A percentile compares a stretch with the other conserved stretches of the same genome.
These are phyloP conservation scores for Globisporangium heterothallicum DNA, from an alignment of 352 stramenopile genomes.

Conservation along the genomic window DNA sequence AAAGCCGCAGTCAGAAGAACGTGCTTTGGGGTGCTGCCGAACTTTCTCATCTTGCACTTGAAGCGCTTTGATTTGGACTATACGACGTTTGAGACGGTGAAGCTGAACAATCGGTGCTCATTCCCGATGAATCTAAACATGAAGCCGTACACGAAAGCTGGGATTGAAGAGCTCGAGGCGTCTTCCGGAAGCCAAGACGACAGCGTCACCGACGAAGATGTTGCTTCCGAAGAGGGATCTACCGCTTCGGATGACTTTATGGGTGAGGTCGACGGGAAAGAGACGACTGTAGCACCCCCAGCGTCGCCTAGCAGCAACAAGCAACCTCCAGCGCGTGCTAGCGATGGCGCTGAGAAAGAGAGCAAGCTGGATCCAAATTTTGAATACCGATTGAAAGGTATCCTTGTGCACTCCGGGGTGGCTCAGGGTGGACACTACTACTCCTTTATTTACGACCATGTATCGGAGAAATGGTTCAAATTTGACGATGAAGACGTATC, in stretches of 20 bases:
- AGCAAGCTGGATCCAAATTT: conserved; percentile 86
- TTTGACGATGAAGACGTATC: conserved; percentile 99
- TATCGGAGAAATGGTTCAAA: conserved; percentile 96
- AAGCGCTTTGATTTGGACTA: conserved; percentile 99
- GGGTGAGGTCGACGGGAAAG: conserved; percentile 35
- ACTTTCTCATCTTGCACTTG: conserved; percentile 97
- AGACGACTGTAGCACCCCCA: conserved; percentile 15
- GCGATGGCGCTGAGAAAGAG: conserved; percentile 15
- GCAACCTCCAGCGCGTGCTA: conserved; percentile 13
- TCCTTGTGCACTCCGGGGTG: conserved; percentile 97
- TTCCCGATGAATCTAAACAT: conserved; percentile 98
- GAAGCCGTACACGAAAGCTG: conserved; percentile 97
- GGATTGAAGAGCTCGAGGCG: conserved; percentile 91
- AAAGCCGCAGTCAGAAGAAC: conserved; percentile 95
- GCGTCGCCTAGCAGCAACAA: conserved; percentile 22
- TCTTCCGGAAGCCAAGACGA: conserved; percentile 30
- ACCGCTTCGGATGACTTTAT: conserved; percentile 60
- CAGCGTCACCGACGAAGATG: conserved; percentile 43
- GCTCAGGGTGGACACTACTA: conserved; percentile 99
- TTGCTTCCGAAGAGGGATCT: conserved; percentile 43
- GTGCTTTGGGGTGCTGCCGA: conserved; percentile 93
- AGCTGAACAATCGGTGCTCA: conserved; percentile 97
- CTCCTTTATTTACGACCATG: conserved; percentile 87
- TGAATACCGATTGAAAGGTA: conserved; percentile 96
- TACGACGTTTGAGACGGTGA: conserved; percentile 99